Percentiles rank a stretch among this genome's conserved stretches.
Evolutionary conservation across 2,329 filamentous ascomycete species (phyloP).

Genomic region (Clarireedia homoeocarpa): DNA sequence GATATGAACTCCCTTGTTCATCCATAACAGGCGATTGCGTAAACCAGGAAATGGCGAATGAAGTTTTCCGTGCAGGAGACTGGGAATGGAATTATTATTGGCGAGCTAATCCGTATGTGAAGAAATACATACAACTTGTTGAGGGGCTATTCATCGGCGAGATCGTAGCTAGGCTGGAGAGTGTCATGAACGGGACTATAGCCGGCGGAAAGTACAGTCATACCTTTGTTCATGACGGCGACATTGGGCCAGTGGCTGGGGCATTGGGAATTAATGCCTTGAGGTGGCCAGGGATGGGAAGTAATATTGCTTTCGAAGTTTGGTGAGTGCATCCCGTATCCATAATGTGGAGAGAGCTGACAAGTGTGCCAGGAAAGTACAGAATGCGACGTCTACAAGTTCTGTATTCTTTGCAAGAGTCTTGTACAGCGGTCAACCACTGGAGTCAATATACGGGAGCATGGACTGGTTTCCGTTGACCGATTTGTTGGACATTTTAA

Average conservation of each 20-base stretch:
- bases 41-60: constrained; percentile 28
- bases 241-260: constrained; percentile 26
- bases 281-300: constrained; percentile 34
- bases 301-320: constrained; percentile 33
- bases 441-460: constrained; percentile 19
- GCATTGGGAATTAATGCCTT: constrained; percentile 30
- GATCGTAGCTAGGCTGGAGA: constrained; percentile 28
- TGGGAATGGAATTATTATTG: constrained; percentile 37
- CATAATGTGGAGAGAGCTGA: no score
- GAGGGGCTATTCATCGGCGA: constrained; percentile 34
- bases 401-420: constrained; percentile 24
- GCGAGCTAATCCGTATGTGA: constrained; percentile 29
- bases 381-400: background rate
- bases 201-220: constrained; percentile 20
- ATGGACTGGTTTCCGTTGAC: constrained; percentile 21
- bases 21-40: constrained; percentile 27
- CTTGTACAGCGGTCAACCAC: constrained; percentile 22
- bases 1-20: constrained; percentile 31
- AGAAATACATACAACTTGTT: constrained; percentile 31
- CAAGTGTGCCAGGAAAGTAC: background rate
- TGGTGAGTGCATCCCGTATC: constrained; percentile 24
- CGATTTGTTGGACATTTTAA: constrained; percentile 14
- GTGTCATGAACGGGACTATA: constrained; percentile 21
- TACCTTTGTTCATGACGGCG: constrained; percentile 33
- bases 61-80: constrained; percentile 34